phyloP scores from a whole-genome alignment of 495 filamentous ascomycete genomes.

The Podospora pseudocomata region DNA sequence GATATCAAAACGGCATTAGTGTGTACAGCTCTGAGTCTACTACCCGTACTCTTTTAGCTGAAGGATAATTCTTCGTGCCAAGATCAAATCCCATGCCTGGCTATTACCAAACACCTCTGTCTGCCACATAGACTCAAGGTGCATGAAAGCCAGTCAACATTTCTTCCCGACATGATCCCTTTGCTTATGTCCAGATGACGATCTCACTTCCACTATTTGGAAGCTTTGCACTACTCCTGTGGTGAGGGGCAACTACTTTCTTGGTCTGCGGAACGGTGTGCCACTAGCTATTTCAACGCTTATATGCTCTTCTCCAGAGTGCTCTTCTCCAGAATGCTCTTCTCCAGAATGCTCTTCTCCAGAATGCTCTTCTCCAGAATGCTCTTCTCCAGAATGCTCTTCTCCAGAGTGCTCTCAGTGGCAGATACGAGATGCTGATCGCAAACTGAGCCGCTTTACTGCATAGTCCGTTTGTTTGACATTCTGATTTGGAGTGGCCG shows the following conservation, averaged over 20 bases:
- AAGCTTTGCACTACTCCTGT: not conserved
- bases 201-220: not conserved
- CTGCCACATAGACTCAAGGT: slow-evolving; percentile 61
- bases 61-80: slow-evolving; percentile 97
- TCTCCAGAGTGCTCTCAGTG: not conserved
- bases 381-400: not conserved
- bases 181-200: not conserved
- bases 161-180: not conserved
- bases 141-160: slow-evolving; percentile 89
- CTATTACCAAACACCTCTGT: slow-evolving; percentile 89
- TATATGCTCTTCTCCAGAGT: not conserved
- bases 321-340: not conserved
- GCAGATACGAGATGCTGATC: not conserved
- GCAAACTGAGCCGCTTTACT: not conserved
- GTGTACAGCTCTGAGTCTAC: slow-evolving; percentile 89
- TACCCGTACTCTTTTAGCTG: slow-evolving; percentile 74
- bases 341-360: not conserved
- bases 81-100: slow-evolving; percentile 63
- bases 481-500: not conserved
- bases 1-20: slow-evolving; percentile 77
- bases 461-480: slow-evolving; percentile 6
- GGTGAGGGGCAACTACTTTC: not conserved
- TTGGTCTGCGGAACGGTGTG: not conserved
- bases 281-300: not conserved
- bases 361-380: not conserved